Conservation (phyloP, 2,329 filamentous ascomycete genomes). For the Cladosporium sp. region DNA sequence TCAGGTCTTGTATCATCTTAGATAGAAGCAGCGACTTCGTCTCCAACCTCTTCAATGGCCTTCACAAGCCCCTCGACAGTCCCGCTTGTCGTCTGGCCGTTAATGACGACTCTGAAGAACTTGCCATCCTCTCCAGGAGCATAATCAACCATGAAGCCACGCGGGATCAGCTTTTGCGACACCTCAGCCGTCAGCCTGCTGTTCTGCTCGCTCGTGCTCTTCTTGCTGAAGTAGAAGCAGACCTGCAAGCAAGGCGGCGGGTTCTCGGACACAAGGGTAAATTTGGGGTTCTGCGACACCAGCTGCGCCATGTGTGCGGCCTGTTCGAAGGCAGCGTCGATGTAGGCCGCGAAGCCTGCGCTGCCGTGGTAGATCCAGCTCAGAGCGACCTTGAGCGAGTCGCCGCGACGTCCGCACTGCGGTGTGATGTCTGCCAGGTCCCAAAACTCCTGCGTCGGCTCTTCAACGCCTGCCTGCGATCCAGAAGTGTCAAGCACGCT, state of each 20-base stretch:
- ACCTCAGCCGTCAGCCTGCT: slow-evolving; percentile 54
- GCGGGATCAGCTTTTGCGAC: slow-evolving; percentile 49
- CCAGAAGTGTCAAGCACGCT: slow-evolving; percentile 16
- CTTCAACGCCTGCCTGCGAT: slow-evolving; percentile 30
- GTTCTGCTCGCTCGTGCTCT: slow-evolving; percentile 45
- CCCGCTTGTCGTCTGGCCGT: slow-evolving; percentile 54
- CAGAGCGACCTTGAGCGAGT: slow-evolving; percentile 81
- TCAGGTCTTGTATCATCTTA: too few relatives aligned
- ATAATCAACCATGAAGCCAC: slow-evolving; percentile 68
- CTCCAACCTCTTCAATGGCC: slow-evolving; percentile 50
- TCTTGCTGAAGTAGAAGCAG: slow-evolving; percentile 77
- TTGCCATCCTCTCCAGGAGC: slow-evolving; percentile 58
- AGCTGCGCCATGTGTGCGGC: slow-evolving; percentile 65
- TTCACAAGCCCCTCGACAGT: slow-evolving; percentile 61
- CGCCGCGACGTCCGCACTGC: slow-evolving; percentile 84
- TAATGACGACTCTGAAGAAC: slow-evolving; percentile 68
- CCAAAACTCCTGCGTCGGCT: slow-evolving; percentile 58
- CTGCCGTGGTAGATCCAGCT: slow-evolving; percentile 87
- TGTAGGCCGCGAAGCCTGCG: slow-evolving; percentile 60
- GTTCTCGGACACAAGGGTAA: slow-evolving; percentile 68
- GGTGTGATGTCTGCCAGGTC: slow-evolving; percentile 90
- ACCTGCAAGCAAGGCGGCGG: slow-evolving; percentile 88
- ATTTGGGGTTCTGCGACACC: slow-evolving; percentile 54
- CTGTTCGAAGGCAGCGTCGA: slow-evolving; percentile 66
- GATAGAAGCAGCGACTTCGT: slow-evolving; percentile 9